These are phyloP conservation scores for Mollisiaceae sp. DNA, from an alignment of 2,329 filamentous ascomycete species.

Conservation along the genomic window DNA sequence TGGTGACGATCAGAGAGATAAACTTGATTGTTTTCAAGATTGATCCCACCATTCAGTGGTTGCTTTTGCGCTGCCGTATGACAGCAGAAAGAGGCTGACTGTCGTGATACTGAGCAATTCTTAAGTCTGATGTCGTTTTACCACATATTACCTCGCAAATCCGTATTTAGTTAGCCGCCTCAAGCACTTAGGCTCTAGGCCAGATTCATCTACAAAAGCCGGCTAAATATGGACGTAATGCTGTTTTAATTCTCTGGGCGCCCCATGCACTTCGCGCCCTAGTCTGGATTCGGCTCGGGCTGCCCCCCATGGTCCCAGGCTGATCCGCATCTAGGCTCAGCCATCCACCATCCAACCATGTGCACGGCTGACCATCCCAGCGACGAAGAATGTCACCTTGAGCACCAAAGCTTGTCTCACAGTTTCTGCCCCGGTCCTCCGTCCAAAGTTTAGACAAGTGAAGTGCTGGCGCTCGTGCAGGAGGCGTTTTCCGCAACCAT, in stretches of 20 bases:
- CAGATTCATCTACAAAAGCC: slow-evolving; percentile 7
- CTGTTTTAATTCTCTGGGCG: slow-evolving; percentile 9
- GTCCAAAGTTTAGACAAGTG: not conserved
- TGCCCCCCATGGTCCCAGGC: not conserved
- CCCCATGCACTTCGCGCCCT: slow-evolving; percentile 2
- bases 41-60: not conserved
- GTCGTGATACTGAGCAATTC: not conserved
- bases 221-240: slow-evolving; percentile 19
- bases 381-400: not conserved
- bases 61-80: not conserved
- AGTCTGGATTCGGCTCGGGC: not conserved
- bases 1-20: not conserved
- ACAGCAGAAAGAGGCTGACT: slow-evolving; percentile 3
- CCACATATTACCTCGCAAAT: not conserved
- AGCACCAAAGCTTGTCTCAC: not conserved
- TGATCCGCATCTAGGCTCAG: slow-evolving; percentile 5
- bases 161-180: not conserved
- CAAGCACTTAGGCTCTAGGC: slow-evolving; percentile 9
- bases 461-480: not conserved
- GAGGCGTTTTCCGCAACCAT: slow-evolving; percentile 9
- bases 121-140: not conserved
- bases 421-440: not conserved
- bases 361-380: not conserved
- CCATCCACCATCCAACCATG: not conserved
- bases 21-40: not conserved